Base-by-base conservation (phyloP, 768 basidiomycete genomes). In the Boletus edulis region DNA sequence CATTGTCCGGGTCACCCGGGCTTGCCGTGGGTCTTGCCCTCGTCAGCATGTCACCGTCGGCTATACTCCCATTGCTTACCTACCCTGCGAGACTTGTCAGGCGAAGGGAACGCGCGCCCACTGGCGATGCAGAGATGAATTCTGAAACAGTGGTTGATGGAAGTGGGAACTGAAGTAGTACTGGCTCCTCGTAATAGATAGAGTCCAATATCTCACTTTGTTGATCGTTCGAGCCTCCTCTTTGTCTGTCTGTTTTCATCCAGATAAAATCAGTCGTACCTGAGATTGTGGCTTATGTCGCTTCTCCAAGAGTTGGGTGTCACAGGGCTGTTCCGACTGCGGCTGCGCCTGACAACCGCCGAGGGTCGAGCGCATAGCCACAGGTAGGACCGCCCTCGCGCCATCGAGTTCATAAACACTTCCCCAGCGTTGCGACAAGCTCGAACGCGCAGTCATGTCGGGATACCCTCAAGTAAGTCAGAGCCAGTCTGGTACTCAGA, bases 401-500 rank as follows among this genome's bases (percentile, higher is more conserved):
- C 8, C 4, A 4, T 38, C 37, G 51, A 13, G 18, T 49, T 56
- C 15, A 60, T 62, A 35, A 60, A 41, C 46, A 14, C 22, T n/a
- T n/a, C n/a, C 20, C 29, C 3, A 6, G 44, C 46, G 48, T 38
- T 44, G 35, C 46, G 44, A 56, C 50, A 34, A 57, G 0, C n/a
- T 32, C 31, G 7, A 51, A 32, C 54, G 47, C 51, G 15, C 35
- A 54, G 54, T 44, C 51, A 78, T 79, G 77, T 77, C 77, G 18
- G 69, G 67, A 32, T 76, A 76, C 46, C 71, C 67, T 46, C 75
- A 78, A 60, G 77, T 74, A 54, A 60, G 72, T 67, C 17, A 42
- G 54, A 14, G 11, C 31, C 17, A n/a, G 12, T 6, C 46, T 48
- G 3, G 22, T n/a, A 4, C 35, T 4, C 20, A 20, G 15, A 44